phyloP scores from a whole-genome alignment of 805 yeast species.

The Monosporozyma siamensis region DNA sequence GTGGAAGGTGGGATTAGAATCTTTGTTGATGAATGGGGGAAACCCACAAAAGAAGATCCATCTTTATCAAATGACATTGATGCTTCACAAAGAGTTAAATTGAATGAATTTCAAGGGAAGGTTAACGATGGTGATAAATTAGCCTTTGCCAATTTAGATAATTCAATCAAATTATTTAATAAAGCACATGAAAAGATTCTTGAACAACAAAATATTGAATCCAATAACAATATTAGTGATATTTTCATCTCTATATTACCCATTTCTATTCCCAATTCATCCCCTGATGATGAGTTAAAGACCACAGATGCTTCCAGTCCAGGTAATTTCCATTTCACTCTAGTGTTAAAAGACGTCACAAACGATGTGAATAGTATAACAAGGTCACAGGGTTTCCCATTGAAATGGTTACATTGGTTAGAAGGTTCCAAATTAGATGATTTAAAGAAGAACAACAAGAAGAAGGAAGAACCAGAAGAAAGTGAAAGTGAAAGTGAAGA shows the following conservation, averaged over 20 bases:
- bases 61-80: background rate
- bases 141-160: conserved; percentile 78
- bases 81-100: conserved; percentile 10
- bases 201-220: conserved; percentile 19
- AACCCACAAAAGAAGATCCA: conserved; percentile 25
- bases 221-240: conserved; percentile 37
- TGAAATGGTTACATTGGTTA: conserved; percentile 92
- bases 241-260: conserved; percentile 67
- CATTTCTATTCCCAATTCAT: conserved; percentile 27
- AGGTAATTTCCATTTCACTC: conserved; percentile 62
- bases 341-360: conserved; percentile 67
- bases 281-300: conserved; percentile 17
- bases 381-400: conserved; percentile 84
- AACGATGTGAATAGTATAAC: conserved; percentile 67
- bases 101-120: conserved; percentile 70
- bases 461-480: conserved; percentile 6
- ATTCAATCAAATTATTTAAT: conserved; percentile 43
- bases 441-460: conserved; percentile 7
- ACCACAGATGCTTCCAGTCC: conserved; percentile 33
- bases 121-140: conserved; percentile 79
- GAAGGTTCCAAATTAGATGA: conserved; percentile 21
- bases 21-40: conserved; percentile 44
- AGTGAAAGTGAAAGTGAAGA: conserved; percentile 2
- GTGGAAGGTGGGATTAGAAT: conserved; percentile 71
- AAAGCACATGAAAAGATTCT: conserved; percentile 25